These are phyloP conservation scores for Ilex aquifolium DNA, from an alignment of 257 asterid species.

Conservation along the genomic window DNA sequence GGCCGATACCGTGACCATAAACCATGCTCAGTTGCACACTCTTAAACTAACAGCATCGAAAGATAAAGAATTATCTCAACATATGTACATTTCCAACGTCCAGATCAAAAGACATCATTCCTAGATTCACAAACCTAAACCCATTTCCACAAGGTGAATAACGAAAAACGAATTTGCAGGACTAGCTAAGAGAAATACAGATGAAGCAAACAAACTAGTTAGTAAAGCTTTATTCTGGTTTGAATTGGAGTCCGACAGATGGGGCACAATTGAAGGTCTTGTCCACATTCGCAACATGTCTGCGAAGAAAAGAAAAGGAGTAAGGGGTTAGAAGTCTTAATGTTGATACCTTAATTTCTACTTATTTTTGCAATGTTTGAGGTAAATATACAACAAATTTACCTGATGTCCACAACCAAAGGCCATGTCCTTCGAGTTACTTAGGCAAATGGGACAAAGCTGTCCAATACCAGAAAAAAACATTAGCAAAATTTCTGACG, in stretches of 20 bases:
- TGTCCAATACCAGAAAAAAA: slow-evolving; percentile 20
- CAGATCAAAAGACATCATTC: too few species aligned
- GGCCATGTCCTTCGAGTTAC: slow-evolving; percentile 88
- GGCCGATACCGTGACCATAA: too few species aligned
- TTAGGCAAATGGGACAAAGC: slow-evolving; percentile 90
- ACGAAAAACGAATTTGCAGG: slow-evolving; percentile 15
- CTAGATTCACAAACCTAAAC: background rate
- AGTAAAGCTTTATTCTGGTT: slow-evolving; percentile 82
- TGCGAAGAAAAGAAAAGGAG: slow-evolving; percentile 9
- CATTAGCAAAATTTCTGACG: background rate
- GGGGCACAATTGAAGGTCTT: slow-evolving; percentile 59
- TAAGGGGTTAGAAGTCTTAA: background rate
- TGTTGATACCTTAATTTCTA: background rate
- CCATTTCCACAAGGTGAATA: slow-evolving; percentile 5
- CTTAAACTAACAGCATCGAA: too few species aligned
- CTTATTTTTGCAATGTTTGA: too few species aligned
- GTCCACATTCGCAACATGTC: slow-evolving; percentile 84
- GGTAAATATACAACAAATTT: slow-evolving; percentile 5
- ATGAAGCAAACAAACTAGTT: slow-evolving; percentile 11
- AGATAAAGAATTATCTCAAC: too few species aligned
- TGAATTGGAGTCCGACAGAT: slow-evolving; percentile 63
- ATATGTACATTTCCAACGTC: too few species aligned
- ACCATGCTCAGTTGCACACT: too few species aligned
- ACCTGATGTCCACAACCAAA: slow-evolving; percentile 99
- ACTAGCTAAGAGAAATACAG: too few species aligned